These are phyloP conservation scores for Clarireedia hainanense DNA, from an alignment of 2,329 filamentous ascomycete genomes.

Conservation along the genomic window DNA sequence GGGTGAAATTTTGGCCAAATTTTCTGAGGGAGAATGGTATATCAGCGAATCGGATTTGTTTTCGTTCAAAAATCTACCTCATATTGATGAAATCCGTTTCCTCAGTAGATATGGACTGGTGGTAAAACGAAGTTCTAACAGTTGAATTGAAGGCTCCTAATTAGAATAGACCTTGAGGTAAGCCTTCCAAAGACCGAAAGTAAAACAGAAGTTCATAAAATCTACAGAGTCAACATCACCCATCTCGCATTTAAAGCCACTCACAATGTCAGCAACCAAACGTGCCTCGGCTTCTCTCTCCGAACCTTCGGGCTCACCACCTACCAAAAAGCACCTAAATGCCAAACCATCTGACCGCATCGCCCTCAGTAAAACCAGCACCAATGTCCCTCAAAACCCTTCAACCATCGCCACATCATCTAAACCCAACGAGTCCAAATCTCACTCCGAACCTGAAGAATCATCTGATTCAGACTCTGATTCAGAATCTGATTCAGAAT, in stretches of 20 bases:
- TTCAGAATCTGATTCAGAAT: not conserved
- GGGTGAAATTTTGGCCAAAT: no score
- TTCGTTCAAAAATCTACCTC: no score
- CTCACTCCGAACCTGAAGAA: not conserved
- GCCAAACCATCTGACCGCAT: conserved; percentile 1
- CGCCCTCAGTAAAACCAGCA: not conserved
- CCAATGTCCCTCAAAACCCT: not conserved
- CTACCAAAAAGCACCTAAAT: not conserved
- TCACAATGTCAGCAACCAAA: conserved; percentile 4
- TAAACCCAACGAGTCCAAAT: not conserved
- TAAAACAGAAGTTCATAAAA: not conserved
- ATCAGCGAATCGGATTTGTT: no score
- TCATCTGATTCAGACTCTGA: not conserved
- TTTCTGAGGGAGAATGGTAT: no score
- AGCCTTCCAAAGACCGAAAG: no score
- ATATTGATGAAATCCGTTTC: no score
- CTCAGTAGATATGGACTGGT: no score
- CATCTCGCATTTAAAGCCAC: not conserved
- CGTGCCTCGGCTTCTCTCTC: not conserved
- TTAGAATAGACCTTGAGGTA: no score
- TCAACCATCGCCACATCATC: not conserved
- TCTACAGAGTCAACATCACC: not conserved
- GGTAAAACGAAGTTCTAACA: no score
- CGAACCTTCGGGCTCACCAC: not conserved
- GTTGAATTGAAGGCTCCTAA: no score